Conservation (phyloP, 805 yeast species). For the Sugiyamaella boreocaroliniensis region DNA sequence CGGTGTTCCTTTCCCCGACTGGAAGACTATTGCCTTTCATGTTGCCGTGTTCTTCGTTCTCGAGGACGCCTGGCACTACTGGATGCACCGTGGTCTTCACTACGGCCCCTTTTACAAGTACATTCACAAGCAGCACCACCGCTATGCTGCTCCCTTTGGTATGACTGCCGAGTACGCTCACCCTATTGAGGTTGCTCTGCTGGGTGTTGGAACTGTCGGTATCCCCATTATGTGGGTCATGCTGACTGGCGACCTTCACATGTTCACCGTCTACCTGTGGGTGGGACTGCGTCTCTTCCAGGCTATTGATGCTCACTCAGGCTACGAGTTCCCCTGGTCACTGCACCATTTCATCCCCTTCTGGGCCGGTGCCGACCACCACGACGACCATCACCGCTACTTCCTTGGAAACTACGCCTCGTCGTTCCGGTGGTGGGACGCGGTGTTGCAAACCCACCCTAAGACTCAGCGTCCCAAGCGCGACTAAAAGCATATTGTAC, state of each 20-base stretch:
- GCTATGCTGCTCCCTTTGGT: constrained; percentile 97
- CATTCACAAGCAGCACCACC: constrained; percentile 96
- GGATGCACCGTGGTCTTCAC: constrained; percentile 89
- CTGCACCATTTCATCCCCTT: constrained; percentile 85
- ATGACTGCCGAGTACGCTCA: constrained; percentile 97
- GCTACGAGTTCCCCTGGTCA: constrained; percentile 97
- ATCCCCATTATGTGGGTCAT: constrained; percentile 82
- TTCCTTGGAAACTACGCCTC: constrained; percentile 94
- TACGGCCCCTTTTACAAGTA: constrained; percentile 77
- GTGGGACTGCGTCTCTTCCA: constrained; percentile 82
- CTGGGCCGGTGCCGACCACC: constrained; percentile 99
- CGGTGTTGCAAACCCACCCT: constrained; percentile 59
- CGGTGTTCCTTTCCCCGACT: constrained; percentile 78
- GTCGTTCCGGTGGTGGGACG: constrained; percentile 96
- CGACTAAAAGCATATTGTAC: not conserved
- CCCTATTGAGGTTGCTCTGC: constrained; percentile 82
- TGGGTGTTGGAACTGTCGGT: constrained; percentile 96
- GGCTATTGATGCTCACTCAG: constrained; percentile 97
- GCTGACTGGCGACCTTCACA: constrained; percentile 68
- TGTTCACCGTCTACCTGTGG: constrained; percentile 88
- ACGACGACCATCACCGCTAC: constrained; percentile 94
- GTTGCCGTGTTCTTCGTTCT: constrained; percentile 69
- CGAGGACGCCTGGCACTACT: constrained; percentile 96
- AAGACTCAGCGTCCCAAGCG: constrained; percentile 43
- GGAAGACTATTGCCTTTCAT: constrained; percentile 54